Evolutionary conservation across 140 eudicot species (phyloP).

Genomic region (Erigeron philadelphicus): DNA sequence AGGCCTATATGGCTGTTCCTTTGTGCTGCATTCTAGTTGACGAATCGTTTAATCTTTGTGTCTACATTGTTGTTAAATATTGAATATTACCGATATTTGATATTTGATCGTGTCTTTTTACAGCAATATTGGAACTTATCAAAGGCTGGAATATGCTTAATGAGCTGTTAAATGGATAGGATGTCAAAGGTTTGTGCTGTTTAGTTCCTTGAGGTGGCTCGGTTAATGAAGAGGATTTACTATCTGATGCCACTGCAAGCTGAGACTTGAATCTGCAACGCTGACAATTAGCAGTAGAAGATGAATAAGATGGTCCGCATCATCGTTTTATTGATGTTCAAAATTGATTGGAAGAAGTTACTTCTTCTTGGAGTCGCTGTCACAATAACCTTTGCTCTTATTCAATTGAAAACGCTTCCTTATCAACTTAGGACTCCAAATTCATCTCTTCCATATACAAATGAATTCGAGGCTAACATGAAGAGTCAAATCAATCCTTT

Average conservation of each 20-base stretch:
- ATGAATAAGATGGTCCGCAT: slow-evolving; percentile 52
- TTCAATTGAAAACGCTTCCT: slow-evolving; percentile 59
- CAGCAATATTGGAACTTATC: slow-evolving; percentile 21
- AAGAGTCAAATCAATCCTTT: slow-evolving; percentile 24
- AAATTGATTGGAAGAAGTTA: slow-evolving; percentile 53
- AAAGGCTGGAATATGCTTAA: slow-evolving; percentile 28
- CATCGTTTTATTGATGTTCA: slow-evolving; percentile 43
- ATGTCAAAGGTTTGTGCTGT: slow-evolving; percentile 3
- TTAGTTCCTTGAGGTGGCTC: neutral
- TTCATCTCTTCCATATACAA: slow-evolving; percentile 31
- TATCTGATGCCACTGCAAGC: slow-evolving; percentile 18
- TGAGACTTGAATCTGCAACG: neutral
- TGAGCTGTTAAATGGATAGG: slow-evolving; percentile 20
- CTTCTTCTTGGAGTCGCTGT: slow-evolving; percentile 41
- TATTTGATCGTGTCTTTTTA: slow-evolving; percentile 7
- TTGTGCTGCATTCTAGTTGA: slow-evolving; percentile 12
- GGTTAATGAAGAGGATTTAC: slow-evolving; percentile 20
- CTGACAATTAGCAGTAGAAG: slow-evolving; percentile 20
- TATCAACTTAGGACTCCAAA: slow-evolving; percentile 42
- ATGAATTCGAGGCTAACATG: slow-evolving; percentile 30
- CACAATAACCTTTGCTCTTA: slow-evolving; percentile 40
- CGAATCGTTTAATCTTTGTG: neutral
- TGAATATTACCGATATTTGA: neutral
- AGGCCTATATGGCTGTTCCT: no score
- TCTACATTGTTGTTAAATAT: neutral